Conservation (phyloP, 371 early-diverging fungal genomes). For the Actinomortierella ambigua region DNA sequence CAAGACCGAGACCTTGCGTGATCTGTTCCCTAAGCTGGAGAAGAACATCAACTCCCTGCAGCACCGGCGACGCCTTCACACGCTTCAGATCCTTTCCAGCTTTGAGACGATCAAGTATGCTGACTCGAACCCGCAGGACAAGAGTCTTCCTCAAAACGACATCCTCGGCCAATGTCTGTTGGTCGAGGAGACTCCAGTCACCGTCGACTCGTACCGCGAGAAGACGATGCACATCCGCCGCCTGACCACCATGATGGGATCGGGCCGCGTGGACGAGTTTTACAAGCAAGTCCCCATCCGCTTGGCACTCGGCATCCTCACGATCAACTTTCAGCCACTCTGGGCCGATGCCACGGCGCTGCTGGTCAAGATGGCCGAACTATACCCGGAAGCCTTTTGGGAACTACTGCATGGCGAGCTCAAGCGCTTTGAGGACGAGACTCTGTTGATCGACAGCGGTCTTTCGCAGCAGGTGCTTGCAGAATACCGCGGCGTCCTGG, state of each 20-base stretch:
- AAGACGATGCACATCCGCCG: slow-evolving; percentile 76
- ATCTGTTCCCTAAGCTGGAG: slow-evolving; percentile 60
- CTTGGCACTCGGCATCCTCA: slow-evolving; percentile 69
- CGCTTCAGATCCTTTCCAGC: slow-evolving; percentile 70
- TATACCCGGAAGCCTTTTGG: slow-evolving; percentile 67
- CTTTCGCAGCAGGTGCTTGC: slow-evolving; percentile 47
- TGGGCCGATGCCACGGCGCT: slow-evolving; percentile 79
- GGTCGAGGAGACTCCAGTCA: slow-evolving; percentile 67
- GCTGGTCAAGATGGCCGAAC: slow-evolving; percentile 58
- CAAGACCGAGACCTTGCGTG: slow-evolving; percentile 46
- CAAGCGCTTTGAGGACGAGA: slow-evolving; percentile 62
- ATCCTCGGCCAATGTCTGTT: slow-evolving; percentile 25
- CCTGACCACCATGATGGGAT: slow-evolving; percentile 60
- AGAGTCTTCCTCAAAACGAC: slow-evolving; percentile 16
- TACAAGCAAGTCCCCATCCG: slow-evolving; percentile 67
- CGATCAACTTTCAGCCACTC: slow-evolving; percentile 80
- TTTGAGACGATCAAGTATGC: slow-evolving; percentile 63
- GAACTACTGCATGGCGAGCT: slow-evolving; percentile 61
- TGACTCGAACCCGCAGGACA: slow-evolving; percentile 51
- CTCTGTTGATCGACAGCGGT: slow-evolving; percentile 58
- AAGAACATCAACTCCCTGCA: slow-evolving; percentile 64
- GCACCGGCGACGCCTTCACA: slow-evolving; percentile 65
- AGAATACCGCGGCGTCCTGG: slow-evolving; percentile 21
- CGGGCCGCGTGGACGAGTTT: slow-evolving; percentile 64
- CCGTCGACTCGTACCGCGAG: slow-evolving; percentile 74